These are phyloP conservation scores for Balamuthia mandrillaris DNA, from an alignment of 208 protist species.

Conservation along the genomic window DNA sequence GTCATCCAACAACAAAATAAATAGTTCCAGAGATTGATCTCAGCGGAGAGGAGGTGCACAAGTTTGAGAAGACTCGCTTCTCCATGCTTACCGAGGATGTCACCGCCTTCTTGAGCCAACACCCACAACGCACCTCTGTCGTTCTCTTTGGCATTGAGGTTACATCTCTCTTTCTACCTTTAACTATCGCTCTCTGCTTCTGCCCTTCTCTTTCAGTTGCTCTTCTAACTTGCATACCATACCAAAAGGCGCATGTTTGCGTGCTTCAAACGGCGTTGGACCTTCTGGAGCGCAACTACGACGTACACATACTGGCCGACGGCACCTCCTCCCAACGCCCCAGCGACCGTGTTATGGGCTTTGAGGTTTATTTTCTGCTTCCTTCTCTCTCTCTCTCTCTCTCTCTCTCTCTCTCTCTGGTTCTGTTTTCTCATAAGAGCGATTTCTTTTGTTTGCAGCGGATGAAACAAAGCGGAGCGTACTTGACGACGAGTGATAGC, in stretches of 20 bases:
- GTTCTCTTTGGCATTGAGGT: conserved; percentile 26
- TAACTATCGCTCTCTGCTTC: neutral
- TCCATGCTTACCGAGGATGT: conserved; percentile 22
- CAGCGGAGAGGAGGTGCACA: neutral
- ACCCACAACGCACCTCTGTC: conserved; percentile 1
- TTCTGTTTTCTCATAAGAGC: no score
- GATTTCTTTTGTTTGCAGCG: neutral
- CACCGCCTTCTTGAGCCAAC: neutral
- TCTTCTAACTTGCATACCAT: no score
- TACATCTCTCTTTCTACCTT: neutral
- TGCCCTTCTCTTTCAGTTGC: neutral
- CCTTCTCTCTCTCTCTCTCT: neutral
- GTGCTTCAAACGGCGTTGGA: conserved; percentile 17
- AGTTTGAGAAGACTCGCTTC: conserved; percentile 25
- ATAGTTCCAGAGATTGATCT: neutral
- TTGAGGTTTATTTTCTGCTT: neutral
- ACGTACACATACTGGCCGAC: conserved; percentile 7
- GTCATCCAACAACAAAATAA: neutral
- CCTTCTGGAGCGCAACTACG: neutral
- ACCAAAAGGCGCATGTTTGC: neutral
- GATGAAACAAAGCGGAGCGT: neutral
- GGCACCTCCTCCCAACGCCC: neutral
- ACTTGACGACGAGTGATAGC: conserved; percentile 12
- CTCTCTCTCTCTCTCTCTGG: neutral
- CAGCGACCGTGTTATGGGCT: neutral